Conservation (phyloP, 257 asterid genomes). For the Ilex aquifolium region DNA sequence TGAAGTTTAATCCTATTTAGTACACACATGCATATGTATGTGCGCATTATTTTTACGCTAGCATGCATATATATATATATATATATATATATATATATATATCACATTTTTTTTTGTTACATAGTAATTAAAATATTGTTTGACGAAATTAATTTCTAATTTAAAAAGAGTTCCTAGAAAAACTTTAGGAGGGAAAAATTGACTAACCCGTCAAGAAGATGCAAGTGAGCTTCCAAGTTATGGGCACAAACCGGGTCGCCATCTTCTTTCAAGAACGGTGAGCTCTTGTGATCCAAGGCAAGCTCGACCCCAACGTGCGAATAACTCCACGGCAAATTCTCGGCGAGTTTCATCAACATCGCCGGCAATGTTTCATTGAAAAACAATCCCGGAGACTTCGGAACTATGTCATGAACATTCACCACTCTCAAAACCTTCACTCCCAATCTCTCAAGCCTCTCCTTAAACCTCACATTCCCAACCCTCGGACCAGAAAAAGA, state of each 20-base stretch:
- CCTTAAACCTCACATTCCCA: conserved; percentile 41
- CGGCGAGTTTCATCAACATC: conserved; percentile 19
- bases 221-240: conserved; percentile 50
- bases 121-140: not conserved
- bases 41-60: not conserved
- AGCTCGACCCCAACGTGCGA: conserved; percentile 49
- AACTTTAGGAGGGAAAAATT: too few species aligned
- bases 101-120: too few species aligned
- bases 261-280: conserved; percentile 35
- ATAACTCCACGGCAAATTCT: conserved; percentile 46
- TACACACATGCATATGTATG: too few species aligned
- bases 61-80: too few species aligned
- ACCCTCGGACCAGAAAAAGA: conserved; percentile 55
- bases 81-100: too few species aligned
- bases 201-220: conserved; percentile 59
- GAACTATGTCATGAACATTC: conserved; percentile 43
- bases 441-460: conserved; percentile 33
- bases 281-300: conserved; percentile 36
- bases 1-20: too few species aligned
- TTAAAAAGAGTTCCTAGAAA: not conserved
- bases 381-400: conserved; percentile 41
- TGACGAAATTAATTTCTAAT: not conserved
- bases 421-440: conserved; percentile 44
- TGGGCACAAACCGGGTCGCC: conserved; percentile 36
- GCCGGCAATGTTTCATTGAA: conserved; percentile 32